A percentile compares a stretch with the other conserved stretches of the same genome.
phyloP scores from a whole-genome alignment of 2,329 filamentous ascomycete species.

The Arthroderma sp. region DNA sequence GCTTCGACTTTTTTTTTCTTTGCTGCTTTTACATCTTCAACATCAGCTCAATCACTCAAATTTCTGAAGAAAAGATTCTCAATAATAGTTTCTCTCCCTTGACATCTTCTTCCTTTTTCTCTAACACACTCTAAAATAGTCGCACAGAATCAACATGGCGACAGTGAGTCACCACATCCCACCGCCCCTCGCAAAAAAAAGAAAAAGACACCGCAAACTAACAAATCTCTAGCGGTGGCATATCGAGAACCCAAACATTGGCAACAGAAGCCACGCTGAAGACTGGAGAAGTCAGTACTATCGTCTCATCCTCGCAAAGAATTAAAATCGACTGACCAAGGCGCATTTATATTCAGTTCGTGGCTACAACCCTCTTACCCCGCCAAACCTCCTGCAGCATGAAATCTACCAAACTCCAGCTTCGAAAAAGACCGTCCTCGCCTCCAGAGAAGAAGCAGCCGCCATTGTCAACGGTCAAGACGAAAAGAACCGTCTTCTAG shows the following conservation, averaged over 20 bases:
- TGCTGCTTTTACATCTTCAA: no score
- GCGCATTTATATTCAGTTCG: slow-evolving; percentile 42
- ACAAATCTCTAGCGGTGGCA: slow-evolving; percentile 43
- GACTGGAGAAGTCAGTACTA: slow-evolving; percentile 64
- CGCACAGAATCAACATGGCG: no score
- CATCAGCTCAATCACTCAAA: no score
- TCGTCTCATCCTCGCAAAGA: neutral
- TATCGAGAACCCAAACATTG: slow-evolving; percentile 66
- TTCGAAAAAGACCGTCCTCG: slow-evolving; percentile 41
- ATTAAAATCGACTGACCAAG: slow-evolving; percentile 1
- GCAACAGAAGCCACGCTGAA: slow-evolving; percentile 59
- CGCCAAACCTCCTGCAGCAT: slow-evolving; percentile 88
- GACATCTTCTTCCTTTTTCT: no score
- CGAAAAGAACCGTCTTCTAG: slow-evolving; percentile 63
- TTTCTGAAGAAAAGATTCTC: no score
- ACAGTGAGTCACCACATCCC: slow-evolving; percentile 2
- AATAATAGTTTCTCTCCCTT: no score
- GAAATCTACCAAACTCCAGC: slow-evolving; percentile 52
- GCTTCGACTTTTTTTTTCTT: no score
- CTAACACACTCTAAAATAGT: no score
- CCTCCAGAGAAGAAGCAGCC: slow-evolving; percentile 47
- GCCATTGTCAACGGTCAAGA: slow-evolving; percentile 49
- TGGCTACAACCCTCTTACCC: slow-evolving; percentile 84
- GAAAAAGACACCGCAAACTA: no score
- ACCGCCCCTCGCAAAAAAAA: no score